Percentiles rank a stretch among this genome's conserved stretches.
These are phyloP conservation scores for Colletotrichum coccodes DNA, from an alignment of 2,329 filamentous ascomycete genomes.

Conservation along the genomic window DNA sequence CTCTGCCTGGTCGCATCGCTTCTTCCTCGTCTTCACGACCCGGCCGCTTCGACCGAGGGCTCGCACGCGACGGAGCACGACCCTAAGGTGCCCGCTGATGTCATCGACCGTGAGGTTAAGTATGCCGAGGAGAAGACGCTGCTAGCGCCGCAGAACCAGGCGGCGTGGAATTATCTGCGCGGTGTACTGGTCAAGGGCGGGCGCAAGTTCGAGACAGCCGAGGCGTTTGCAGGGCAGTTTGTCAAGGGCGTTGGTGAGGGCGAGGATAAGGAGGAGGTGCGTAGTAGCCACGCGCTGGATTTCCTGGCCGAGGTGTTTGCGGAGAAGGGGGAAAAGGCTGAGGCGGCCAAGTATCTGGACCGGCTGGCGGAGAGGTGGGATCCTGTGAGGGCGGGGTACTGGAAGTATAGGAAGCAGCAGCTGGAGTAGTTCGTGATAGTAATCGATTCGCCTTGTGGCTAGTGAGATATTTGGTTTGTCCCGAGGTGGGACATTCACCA, in stretches of 20 bases:
- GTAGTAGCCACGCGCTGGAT: slow-evolving; percentile 76
- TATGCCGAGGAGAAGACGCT: slow-evolving; percentile 79
- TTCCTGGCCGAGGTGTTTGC: slow-evolving; percentile 75
- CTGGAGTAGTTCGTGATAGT: neutral
- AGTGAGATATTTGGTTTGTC: neutral
- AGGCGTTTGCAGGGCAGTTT: slow-evolving; percentile 62
- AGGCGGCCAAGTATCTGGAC: slow-evolving; percentile 76
- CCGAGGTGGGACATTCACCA: neutral
- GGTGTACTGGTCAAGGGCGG: slow-evolving; percentile 78
- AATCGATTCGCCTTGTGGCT: neutral
- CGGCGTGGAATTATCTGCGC: slow-evolving; percentile 90
- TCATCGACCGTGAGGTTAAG: slow-evolving; percentile 79
- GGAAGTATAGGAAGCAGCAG: slow-evolving; percentile 69
- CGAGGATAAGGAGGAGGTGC: slow-evolving; percentile 60
- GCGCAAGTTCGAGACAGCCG: slow-evolving; percentile 55
- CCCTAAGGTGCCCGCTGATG: slow-evolving; percentile 65
- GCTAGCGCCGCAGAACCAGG: slow-evolving; percentile 91
- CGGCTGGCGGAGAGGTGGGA: slow-evolving; percentile 88
- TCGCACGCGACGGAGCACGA: slow-evolving; percentile 62
- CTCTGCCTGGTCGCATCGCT: slow-evolving; percentile 96
- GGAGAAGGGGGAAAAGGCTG: slow-evolving; percentile 64
- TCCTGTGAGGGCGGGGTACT: slow-evolving; percentile 90
- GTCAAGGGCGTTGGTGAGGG: slow-evolving; percentile 56
- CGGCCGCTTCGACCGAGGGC: slow-evolving; percentile 56
- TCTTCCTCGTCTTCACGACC: slow-evolving; percentile 87